Conservation (phyloP, 1,284 basidiomycete species). For the Irpex lacteus region DNA sequence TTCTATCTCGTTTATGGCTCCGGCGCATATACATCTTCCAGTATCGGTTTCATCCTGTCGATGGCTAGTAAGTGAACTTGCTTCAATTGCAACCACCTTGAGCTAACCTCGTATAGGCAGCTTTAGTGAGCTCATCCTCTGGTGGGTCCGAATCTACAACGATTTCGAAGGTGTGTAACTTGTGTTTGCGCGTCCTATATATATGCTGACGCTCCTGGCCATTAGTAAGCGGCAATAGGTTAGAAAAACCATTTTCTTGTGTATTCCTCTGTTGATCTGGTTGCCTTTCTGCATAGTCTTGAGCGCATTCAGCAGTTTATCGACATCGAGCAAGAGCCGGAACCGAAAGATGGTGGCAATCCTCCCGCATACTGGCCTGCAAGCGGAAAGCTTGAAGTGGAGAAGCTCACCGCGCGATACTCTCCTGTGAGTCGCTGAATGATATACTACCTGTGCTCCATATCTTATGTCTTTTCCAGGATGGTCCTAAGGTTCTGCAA, state of each 20-base stretch:
- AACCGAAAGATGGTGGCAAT: constrained; percentile 2
- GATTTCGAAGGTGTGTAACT: constrained; percentile 41
- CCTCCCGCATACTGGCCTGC: constrained; percentile 10
- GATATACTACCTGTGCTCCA: neutral
- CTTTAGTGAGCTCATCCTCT: constrained; percentile 54
- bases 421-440: constrained; percentile 2
- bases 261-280: neutral
- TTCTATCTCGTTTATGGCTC: constrained; percentile 44
- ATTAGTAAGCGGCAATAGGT: constrained; percentile 5
- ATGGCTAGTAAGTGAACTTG: constrained; percentile 35
- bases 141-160: constrained; percentile 51
- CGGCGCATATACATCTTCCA: constrained; percentile 30
- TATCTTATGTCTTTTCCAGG: constrained; percentile 14
- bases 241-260: neutral
- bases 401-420: constrained; percentile 9
- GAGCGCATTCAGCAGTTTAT: constrained; percentile 10
- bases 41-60: constrained; percentile 45
- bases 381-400: constrained; percentile 5
- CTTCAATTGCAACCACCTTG: neutral
- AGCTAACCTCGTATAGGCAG: constrained; percentile 30
- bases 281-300: neutral
- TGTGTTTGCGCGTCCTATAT: constrained; percentile 18
- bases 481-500: constrained; percentile 42
- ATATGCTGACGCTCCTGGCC: neutral
- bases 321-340: constrained; percentile 9